Base-by-base conservation (phyloP, 805 yeast species). In the Pichia rugopelliculosa region DNA sequence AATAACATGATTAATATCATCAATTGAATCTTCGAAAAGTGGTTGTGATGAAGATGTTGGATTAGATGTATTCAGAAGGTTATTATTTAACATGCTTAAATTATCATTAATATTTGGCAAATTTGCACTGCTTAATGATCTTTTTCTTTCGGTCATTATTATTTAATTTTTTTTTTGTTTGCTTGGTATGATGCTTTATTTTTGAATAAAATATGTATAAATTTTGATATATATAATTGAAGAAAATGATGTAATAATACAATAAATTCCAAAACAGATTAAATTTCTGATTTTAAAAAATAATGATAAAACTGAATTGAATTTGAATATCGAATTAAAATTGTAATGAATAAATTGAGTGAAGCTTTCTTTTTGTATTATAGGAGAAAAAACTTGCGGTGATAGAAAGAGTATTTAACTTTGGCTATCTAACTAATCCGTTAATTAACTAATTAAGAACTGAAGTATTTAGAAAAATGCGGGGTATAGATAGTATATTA, bases 1-100 rank as follows among this genome's bases (percentile, higher is more conserved):
- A 27, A 88, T 85, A 20, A 90, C 87, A 18, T 83, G 81, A 61
- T 87, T 84, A 42, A 85, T 77, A 47, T 84, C 68, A 41, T 84
- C 88, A 37, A 71, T 71, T 3, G 80, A 79, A 60, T 80, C 84
- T 30, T 77, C 80, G 51, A 76, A 27, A 12, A 30, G 3, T 6
- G 15, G 34, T n/a, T 30, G 34, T 3, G 34, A 15, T 30, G 34
- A 30, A 5, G 34, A 30, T 30, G 9, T 18, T n/a, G 34, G 76
- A 15, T 53, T 49, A 20, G 27, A 20, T 6, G 17, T 30, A 15
- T n/a, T 23, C 1, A 26, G 27, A 15, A 22, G 22, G 21, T 26
- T 33, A 23, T 30, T 30, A n/a, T 30, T 30, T 10, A 30, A 30
- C n/a, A 30, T n/a, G n/a, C n/a, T 30, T 30, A 30, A 30, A n/a